A percentile compares a stretch with the other conserved stretches of the same genome.
phyloP scores from a whole-genome alignment of 2,329 filamentous ascomycete genomes.

The Anisogramma anomala region DNA sequence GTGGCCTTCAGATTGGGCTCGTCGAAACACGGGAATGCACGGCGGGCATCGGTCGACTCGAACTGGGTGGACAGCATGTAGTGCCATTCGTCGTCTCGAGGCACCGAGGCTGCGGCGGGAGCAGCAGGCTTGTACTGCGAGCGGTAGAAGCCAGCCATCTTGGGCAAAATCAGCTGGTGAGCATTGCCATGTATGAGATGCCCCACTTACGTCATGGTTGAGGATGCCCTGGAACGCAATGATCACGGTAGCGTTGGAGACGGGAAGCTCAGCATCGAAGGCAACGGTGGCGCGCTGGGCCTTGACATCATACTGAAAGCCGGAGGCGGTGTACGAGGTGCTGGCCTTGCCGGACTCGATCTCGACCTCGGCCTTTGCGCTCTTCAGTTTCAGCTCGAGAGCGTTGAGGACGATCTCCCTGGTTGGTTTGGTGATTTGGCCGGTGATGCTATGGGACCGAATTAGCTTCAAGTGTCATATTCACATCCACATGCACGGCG shows the following conservation, averaged over 20 bases:
- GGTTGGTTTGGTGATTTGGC: slow-evolving; percentile 58
- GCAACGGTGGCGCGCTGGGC: slow-evolving; percentile 71
- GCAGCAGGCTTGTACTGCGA: slow-evolving; percentile 69
- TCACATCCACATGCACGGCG: too few species aligned
- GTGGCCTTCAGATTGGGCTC: slow-evolving; percentile 95
- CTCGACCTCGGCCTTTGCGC: slow-evolving; percentile 48
- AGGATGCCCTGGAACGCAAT: slow-evolving; percentile 60
- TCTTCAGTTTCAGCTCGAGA: slow-evolving; percentile 67
- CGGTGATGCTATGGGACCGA: slow-evolving; percentile 48
- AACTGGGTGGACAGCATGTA: slow-evolving; percentile 94
- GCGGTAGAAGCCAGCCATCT: slow-evolving; percentile 96
- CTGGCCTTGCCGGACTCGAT: slow-evolving; percentile 46
- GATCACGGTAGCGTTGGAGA: slow-evolving; percentile 51
- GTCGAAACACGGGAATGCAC: slow-evolving; percentile 96
- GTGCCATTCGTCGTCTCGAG: slow-evolving; percentile 55
- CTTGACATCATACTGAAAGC: slow-evolving; percentile 70
- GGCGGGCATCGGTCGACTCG: slow-evolving; percentile 86
- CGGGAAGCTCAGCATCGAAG: slow-evolving; percentile 59
- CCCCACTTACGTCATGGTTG: slow-evolving; percentile 87
- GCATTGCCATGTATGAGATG: too few species aligned
- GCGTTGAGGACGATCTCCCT: slow-evolving; percentile 75
- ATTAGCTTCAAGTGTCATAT: not conserved
- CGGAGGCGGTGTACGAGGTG: slow-evolving; percentile 47
- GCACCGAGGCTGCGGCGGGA: slow-evolving; percentile 63
- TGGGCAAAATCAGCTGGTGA: too few species aligned